Percentiles rank a stretch among this genome's conserved stretches.
Conservation (phyloP, 2,329 filamentous ascomycete genomes). For the Chrysoporthe austroafricana region DNA sequence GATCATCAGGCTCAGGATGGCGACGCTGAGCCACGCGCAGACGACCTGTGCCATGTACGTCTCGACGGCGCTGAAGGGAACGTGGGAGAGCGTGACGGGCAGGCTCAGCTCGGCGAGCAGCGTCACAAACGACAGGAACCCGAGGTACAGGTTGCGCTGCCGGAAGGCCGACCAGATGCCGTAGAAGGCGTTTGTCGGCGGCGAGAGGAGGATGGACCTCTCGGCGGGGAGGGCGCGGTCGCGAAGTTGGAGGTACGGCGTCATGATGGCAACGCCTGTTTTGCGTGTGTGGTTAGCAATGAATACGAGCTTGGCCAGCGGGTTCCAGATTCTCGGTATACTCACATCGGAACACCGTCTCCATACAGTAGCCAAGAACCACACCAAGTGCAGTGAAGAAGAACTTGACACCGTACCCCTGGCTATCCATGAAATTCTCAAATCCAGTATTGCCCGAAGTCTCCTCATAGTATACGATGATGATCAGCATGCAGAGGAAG, state of each 20-base stretch:
- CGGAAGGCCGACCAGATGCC: constrained; percentile 40
- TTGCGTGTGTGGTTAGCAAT: background rate
- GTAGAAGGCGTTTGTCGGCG: constrained; percentile 38
- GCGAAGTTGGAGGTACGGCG: constrained; percentile 43
- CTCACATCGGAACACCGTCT: constrained; percentile 20
- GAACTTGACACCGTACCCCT: constrained; percentile 45
- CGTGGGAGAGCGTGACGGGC: constrained; percentile 43
- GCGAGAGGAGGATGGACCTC: constrained; percentile 41
- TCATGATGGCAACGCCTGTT: constrained; percentile 41
- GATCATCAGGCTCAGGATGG: constrained; percentile 42
- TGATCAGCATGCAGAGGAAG: constrained; percentile 38
- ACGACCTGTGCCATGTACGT: constrained; percentile 38
- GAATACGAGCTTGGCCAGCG: background rate
- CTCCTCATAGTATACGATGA: constrained; percentile 43
- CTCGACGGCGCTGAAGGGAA: constrained; percentile 43
- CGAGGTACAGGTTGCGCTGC: constrained; percentile 40
- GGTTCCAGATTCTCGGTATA: too few relatives aligned
- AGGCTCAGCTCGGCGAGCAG: constrained; percentile 43
- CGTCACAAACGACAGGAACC: constrained; percentile 38
- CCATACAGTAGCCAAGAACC: constrained; percentile 33
- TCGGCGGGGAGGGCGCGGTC: constrained; percentile 34
- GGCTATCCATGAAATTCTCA: constrained; percentile 46
- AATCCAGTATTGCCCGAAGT: constrained; percentile 42
- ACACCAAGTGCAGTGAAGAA: constrained; percentile 46
- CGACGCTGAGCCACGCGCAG: constrained; percentile 40